These are phyloP conservation scores for Pichia gijzeniarum DNA, from an alignment of 805 yeast species.

Conservation along the genomic window DNA sequence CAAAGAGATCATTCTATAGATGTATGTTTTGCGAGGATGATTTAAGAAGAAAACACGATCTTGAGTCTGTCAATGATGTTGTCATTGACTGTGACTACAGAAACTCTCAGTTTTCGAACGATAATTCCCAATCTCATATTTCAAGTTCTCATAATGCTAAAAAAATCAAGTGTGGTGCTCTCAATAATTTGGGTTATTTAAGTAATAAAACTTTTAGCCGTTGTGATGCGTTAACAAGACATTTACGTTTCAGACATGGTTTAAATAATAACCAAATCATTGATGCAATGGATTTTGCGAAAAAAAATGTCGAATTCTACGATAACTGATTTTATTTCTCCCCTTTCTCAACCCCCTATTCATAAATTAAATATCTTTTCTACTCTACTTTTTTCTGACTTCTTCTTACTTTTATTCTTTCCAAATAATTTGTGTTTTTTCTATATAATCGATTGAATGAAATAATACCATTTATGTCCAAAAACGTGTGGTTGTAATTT, in stretches of 20 bases:
- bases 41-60: conserved; percentile 37
- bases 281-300: conserved; percentile 66
- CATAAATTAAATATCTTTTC: no score
- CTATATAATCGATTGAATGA: no score
- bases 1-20: conserved; percentile 75
- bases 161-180: conserved; percentile 31
- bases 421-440: no score
- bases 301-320: conserved; percentile 65
- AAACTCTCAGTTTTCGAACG: conserved; percentile 21
- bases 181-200: conserved; percentile 23
- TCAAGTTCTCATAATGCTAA: conserved; percentile 31
- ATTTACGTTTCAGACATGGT: conserved; percentile 86
- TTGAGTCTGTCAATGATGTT: conserved; percentile 43
- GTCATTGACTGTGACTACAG: conserved; percentile 28
- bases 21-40: conserved; percentile 82
- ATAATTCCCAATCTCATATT: conserved; percentile 26
- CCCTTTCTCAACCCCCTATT: neutral
- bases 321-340: conserved; percentile 12
- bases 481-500: no score
- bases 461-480: no score
- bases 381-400: neutral
- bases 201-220: conserved; percentile 75
- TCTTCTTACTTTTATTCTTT: neutral
- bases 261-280: conserved; percentile 59
- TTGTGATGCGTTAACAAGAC: conserved; percentile 91